A percentile compares a stretch with the other conserved stretches of the same genome.
These are phyloP conservation scores for Meripilus lineatus DNA, from an alignment of 1,284 basidiomycete species.

Conservation along the genomic window DNA sequence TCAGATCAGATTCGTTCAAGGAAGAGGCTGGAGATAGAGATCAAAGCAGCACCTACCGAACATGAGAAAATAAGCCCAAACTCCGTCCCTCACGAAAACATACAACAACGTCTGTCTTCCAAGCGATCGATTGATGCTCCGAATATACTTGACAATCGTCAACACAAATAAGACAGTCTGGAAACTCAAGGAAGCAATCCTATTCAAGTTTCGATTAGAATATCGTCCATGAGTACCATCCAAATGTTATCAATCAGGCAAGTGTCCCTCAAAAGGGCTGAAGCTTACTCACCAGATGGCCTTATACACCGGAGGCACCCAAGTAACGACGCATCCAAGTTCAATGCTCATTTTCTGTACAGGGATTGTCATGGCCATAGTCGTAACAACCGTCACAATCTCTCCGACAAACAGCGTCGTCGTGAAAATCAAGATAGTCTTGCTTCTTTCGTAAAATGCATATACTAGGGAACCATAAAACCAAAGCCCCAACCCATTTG, in stretches of 20 bases:
- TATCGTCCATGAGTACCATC: too few relatives aligned
- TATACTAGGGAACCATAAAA: neutral
- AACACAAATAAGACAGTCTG: conserved; percentile 30
- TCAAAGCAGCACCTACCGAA: conserved; percentile 10
- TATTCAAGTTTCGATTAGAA: too few relatives aligned
- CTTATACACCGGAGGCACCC: neutral
- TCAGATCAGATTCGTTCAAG: too few relatives aligned
- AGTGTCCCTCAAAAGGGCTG: too few relatives aligned
- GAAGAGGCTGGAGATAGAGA: neutral
- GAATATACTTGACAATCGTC: conserved; percentile 27
- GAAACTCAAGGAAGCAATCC: conserved; percentile 22
- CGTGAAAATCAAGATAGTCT: neutral
- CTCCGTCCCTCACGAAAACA: conserved; percentile 31
- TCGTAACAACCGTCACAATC: neutral
- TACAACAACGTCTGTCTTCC: conserved; percentile 26
- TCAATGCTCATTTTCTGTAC: neutral
- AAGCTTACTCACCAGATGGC: conserved; percentile 6
- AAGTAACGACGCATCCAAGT: neutral
- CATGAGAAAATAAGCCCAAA: conserved; percentile 36
- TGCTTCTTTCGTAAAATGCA: neutral
- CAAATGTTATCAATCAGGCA: too few relatives aligned
- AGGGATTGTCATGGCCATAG: neutral
- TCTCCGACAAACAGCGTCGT: neutral
- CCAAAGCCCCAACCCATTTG: too few relatives aligned
- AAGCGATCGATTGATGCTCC: conserved; percentile 21